Base-by-base conservation (phyloP, 108 stramenopile genomes). In the Cyclotella cryptica region DNA sequence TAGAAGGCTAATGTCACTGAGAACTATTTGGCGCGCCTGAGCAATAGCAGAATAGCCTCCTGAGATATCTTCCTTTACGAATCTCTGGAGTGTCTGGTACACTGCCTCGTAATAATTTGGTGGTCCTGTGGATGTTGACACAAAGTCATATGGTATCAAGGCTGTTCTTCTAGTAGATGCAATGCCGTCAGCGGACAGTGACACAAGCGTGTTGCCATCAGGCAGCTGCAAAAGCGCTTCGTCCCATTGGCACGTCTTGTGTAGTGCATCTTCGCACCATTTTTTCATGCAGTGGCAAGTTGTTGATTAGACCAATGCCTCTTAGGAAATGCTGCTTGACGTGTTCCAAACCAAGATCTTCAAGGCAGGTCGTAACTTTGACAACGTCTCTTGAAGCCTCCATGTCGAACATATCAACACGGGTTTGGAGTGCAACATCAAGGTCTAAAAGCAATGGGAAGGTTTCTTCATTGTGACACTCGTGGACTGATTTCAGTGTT, bases 261-360 rank as follows among this genome's bases (percentile, higher is more conserved):
- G 65, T 27, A 92, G 75, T 10, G 71, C 66, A 54, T 79, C 84
- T 63, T 90, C 88, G 58, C 86, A 90, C 92, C 92, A 92, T 66
- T 86, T 86, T n/a, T 35, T 92, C 92, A 66, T 80, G 46, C 22
- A 65, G 64, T 27, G 41, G 18, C 35, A 64, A 28, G 30, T 59
- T 70, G 17, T 22, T 53, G 1, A 13, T 9, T 15, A 43, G 21
- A 3, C 64, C 21, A 19, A 78, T 44, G 21, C 71, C 82, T 46
- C 47, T 42, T 14, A 83, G 74, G 62, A 76, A 83, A 30, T 76
- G 63, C 0, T 60, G 65, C 21, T 83, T 83, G 2, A 66, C 66
- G 44, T 83, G 81, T 28, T 83, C 71, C 27, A 83, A 54, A n/a
- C 81, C 81, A 26, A 83, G 47, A 62, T 83, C 75, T 68, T 83